phyloP scores from a whole-genome alignment of 2,329 filamentous ascomycete species.

The Phialophora expanda region DNA sequence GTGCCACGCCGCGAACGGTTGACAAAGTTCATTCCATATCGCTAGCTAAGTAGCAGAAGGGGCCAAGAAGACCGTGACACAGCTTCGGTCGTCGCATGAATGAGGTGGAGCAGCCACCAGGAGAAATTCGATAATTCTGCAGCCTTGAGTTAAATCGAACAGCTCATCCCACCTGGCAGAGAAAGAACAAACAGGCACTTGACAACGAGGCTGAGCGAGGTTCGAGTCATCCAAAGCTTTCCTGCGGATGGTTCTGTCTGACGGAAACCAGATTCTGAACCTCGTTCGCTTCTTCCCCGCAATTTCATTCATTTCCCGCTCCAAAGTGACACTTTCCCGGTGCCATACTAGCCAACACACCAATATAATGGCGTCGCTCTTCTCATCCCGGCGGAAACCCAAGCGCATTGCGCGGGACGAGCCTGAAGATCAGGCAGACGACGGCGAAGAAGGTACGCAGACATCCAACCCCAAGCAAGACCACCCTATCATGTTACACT shows the following conservation, averaged over 20 bases:
- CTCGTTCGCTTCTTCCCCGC: neutral
- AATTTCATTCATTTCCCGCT: neutral
- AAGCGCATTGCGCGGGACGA: slow-evolving; percentile 72
- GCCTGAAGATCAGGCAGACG: slow-evolving; percentile 62
- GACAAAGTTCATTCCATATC: neutral
- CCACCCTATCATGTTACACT: slow-evolving; percentile 4
- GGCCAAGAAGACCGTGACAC: too few relatives aligned
- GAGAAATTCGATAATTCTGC: neutral
- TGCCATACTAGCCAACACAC: neutral
- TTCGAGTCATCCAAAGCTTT: too few relatives aligned
- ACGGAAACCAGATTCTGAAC: neutral
- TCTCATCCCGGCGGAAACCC: slow-evolving; percentile 60
- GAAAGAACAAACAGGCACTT: neutral
- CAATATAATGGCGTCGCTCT: slow-evolving; percentile 60
- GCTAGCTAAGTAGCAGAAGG: too few relatives aligned
- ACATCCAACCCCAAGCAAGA: slow-evolving; percentile 8
- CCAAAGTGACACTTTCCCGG: neutral
- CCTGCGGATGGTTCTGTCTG: neutral
- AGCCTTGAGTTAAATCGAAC: neutral
- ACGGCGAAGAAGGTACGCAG: slow-evolving; percentile 60
- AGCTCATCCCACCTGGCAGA: neutral
- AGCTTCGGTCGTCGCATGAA: neutral
- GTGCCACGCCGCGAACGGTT: too few relatives aligned
- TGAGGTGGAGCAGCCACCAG: neutral
- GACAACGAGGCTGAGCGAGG: too few relatives aligned